These are phyloP conservation scores for Tillandsia fasciculata DNA, from an alignment of 176 grass and related monocot species.

Conservation along the genomic window DNA sequence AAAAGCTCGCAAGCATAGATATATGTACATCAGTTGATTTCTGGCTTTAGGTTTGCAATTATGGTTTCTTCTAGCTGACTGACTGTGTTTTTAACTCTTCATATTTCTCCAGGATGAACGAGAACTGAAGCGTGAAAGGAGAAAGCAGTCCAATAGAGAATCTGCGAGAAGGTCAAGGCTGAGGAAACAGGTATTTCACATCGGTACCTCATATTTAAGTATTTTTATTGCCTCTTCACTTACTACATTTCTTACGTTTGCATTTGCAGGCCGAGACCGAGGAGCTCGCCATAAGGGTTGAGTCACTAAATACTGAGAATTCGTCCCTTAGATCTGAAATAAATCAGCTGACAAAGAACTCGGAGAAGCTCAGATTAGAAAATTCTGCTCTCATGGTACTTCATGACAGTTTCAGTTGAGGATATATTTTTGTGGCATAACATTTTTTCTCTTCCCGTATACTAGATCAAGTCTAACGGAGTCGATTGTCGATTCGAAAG, in stretches of 20 bases:
- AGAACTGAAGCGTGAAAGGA: slow-evolving; percentile 53
- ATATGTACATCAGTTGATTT: background rate
- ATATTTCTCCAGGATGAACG: slow-evolving; percentile 48
- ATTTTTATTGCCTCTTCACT: background rate
- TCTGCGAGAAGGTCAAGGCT: slow-evolving; percentile 82
- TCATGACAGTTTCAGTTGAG: background rate
- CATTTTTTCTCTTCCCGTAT: background rate
- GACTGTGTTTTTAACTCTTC: background rate
- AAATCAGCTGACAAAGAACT: slow-evolving; percentile 32
- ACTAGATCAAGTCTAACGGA: too few species aligned
- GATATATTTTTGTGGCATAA: too few species aligned
- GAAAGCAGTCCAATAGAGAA: slow-evolving; percentile 79
- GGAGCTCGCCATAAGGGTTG: slow-evolving; percentile 48
- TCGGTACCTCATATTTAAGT: background rate
- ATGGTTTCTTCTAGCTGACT: background rate
- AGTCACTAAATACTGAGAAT: slow-evolving; percentile 51
- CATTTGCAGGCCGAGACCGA: slow-evolving; percentile 63
- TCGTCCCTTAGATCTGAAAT: slow-evolving; percentile 55
- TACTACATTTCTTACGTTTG: slow-evolving; percentile 9
- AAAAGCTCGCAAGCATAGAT: background rate
- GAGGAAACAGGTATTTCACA: slow-evolving; percentile 56
- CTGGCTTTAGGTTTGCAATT: slow-evolving; percentile 5
- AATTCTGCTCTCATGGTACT: slow-evolving; percentile 59
- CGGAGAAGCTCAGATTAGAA: slow-evolving; percentile 58
- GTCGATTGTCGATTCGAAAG: too few species aligned